These are phyloP conservation scores for Candida ovalis DNA, from an alignment of 805 yeast genomes.

Conservation along the genomic window DNA sequence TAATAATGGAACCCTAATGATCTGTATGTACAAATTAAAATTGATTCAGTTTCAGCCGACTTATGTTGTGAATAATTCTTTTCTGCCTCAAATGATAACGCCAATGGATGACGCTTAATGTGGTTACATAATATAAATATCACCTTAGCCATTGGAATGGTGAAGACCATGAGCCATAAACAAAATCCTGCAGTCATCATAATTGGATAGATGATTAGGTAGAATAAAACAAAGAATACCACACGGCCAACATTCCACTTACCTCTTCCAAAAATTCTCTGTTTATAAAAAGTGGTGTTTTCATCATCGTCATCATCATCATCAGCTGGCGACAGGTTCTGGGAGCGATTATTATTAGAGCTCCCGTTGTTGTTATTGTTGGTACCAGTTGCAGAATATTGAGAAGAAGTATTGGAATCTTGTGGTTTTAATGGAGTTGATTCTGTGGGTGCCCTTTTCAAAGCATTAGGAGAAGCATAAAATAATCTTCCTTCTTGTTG, in stretches of 20 bases:
- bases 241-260: constrained; percentile 84
- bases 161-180: constrained; percentile 81
- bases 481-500: constrained; percentile 75
- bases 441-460: constrained; percentile 14
- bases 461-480: constrained; percentile 57
- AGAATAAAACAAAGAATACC: constrained; percentile 67
- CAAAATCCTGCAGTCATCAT: constrained; percentile 48
- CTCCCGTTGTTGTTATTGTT: background rate
- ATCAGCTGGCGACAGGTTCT: no score
- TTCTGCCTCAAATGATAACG: constrained; percentile 69
- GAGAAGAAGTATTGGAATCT: background rate
- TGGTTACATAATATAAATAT: constrained; percentile 66
- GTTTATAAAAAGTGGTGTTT: constrained; percentile 25
- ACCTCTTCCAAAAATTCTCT: constrained; percentile 84
- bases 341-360: no score
- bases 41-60: constrained; percentile 46
- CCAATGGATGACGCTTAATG: constrained; percentile 85
- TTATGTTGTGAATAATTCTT: constrained; percentile 40
- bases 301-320: constrained; percentile 28
- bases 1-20: constrained; percentile 91
- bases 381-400: background rate
- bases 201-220: constrained; percentile 66
- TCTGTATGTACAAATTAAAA: constrained; percentile 85
- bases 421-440: constrained; percentile 15
- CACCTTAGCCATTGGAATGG: constrained; percentile 92